These are phyloP conservation scores for Apophysomyces ossiformis DNA, from an alignment of 371 early-diverging fungal genomes.

Conservation along the genomic window DNA sequence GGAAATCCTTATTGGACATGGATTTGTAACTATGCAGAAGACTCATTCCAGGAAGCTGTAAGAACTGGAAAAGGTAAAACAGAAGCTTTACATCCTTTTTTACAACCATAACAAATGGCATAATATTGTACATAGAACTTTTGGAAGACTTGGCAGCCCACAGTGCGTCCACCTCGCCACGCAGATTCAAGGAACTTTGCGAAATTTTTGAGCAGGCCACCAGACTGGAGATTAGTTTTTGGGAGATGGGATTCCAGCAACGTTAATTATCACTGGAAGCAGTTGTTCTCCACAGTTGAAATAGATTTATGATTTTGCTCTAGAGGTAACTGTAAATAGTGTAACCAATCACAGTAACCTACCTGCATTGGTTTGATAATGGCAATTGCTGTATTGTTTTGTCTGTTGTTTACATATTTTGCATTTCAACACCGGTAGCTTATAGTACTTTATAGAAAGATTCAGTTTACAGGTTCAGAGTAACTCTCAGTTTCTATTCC, in stretches of 20 bases:
- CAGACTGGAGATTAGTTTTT: constrained; percentile 72
- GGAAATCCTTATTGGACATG: constrained; percentile 85
- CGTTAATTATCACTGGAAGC: constrained; percentile 9
- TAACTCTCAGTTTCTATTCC: no score
- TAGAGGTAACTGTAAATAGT: neutral
- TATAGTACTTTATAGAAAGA: no score
- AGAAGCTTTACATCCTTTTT: constrained; percentile 1
- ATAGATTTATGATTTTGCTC: neutral
- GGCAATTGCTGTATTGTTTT: no score
- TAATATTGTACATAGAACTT: constrained; percentile 32
- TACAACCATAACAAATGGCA: neutral
- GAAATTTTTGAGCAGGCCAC: constrained; percentile 75
- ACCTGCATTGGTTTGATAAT: no score
- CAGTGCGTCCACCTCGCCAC: constrained; percentile 50
- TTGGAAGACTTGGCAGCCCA: constrained; percentile 57
- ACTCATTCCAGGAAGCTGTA: constrained; percentile 71
- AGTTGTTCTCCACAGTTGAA: neutral
- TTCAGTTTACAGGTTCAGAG: no score
- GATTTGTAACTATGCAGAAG: constrained; percentile 75
- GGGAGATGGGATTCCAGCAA: constrained; percentile 66
- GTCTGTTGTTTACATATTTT: no score
- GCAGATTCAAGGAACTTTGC: constrained; percentile 65
- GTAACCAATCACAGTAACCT: no score
- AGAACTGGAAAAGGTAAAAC: constrained; percentile 57
- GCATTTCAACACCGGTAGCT: no score